phyloP scores from a whole-genome alignment of 495 filamentous ascomycete species.

The Podospora conica region DNA sequence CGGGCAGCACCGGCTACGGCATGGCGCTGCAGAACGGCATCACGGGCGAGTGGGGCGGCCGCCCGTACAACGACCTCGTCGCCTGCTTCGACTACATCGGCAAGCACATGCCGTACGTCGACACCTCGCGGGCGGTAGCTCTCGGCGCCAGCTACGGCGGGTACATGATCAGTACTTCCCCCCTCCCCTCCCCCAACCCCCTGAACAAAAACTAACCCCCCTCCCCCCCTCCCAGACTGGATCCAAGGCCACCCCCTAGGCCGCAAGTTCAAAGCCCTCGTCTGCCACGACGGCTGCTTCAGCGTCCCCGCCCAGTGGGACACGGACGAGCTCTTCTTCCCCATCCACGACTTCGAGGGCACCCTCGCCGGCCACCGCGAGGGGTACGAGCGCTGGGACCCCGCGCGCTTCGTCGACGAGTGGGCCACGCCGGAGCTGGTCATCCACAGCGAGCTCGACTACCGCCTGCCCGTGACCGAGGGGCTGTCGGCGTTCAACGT shows the following conservation, averaged over 20 bases:
- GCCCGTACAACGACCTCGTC: slow-evolving; percentile 74
- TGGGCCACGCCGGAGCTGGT: slow-evolving; percentile 85
- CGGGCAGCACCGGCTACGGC: slow-evolving; percentile 80
- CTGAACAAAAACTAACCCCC: slow-evolving; percentile 3
- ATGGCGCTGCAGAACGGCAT: slow-evolving; percentile 75
- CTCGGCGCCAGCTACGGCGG: slow-evolving; percentile 84
- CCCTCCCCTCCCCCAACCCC: background rate
- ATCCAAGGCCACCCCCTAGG: slow-evolving; percentile 63
- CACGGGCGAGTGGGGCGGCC: slow-evolving; percentile 67
- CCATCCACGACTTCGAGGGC: slow-evolving; percentile 74
- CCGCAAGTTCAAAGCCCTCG: slow-evolving; percentile 81
- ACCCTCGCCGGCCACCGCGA: slow-evolving; percentile 67
- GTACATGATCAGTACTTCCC: slow-evolving; percentile 66
- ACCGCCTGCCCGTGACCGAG: slow-evolving; percentile 75
- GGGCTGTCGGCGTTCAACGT: slow-evolving; percentile 86
- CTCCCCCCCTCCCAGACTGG: slow-evolving; percentile 47
- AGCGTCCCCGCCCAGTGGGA: slow-evolving; percentile 67
- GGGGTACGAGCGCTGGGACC: slow-evolving; percentile 79
- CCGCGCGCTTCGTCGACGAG: slow-evolving; percentile 52
- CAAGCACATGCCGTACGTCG: slow-evolving; percentile 65
- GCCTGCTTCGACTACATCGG: slow-evolving; percentile 73
- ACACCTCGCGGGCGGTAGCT: slow-evolving; percentile 70
- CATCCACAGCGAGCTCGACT: slow-evolving; percentile 90
- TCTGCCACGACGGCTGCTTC: slow-evolving; percentile 88
- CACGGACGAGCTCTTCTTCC: slow-evolving; percentile 87